Conservation (phyloP, 345 rosid genomes). For the Ailanthus altissimus region DNA sequence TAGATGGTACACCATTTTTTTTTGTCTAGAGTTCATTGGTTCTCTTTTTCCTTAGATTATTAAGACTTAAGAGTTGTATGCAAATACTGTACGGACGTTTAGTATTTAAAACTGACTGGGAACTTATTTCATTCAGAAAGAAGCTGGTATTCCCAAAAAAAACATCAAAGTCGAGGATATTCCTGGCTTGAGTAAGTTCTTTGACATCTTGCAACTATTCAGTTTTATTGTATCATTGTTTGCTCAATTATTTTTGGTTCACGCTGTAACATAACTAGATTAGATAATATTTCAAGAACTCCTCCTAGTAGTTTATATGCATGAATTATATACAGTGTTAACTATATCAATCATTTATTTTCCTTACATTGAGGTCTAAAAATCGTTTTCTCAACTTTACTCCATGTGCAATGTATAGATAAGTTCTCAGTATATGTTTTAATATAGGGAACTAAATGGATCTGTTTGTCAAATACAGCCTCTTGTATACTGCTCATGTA, state of each 20-base stretch:
- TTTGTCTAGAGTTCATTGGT: not conserved
- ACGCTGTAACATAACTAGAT: not conserved
- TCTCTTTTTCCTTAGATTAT: not conserved
- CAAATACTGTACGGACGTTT: not conserved
- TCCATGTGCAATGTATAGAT: not conserved
- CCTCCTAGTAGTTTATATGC: not conserved
- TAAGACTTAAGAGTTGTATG: not conserved
- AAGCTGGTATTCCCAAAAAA: constrained; percentile 78
- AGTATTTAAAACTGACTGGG: constrained; percentile 25
- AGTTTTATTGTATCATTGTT: not conserved
- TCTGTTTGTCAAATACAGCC: not conserved
- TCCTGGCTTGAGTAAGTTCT: constrained; percentile 87
- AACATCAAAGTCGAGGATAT: constrained; percentile 82
- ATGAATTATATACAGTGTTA: not conserved
- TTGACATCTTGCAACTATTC: constrained; percentile 3
- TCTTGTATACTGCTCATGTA: not conserved
- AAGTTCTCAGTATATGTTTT: not conserved
- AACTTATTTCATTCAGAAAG: constrained; percentile 59
- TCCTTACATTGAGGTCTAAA: not conserved
- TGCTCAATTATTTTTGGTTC: not conserved
- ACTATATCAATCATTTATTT: not conserved
- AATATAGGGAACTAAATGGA: not conserved
- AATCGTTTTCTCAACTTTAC: not conserved
- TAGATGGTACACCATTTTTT: not conserved
- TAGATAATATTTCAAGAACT: not conserved